These are phyloP conservation scores for Nepenthes alata DNA, from an alignment of 179 eudicot genomes.

Conservation along the genomic window DNA sequence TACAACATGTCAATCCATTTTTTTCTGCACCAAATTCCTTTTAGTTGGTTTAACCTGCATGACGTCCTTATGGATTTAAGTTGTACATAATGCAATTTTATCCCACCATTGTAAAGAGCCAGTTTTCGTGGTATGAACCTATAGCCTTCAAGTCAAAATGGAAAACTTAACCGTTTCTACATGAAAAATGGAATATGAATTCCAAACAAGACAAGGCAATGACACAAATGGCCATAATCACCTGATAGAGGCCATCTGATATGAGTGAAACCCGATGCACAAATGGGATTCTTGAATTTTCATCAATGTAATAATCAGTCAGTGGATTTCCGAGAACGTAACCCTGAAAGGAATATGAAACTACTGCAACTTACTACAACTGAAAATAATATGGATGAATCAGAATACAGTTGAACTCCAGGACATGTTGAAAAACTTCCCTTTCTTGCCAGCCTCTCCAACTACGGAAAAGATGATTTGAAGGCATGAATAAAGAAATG, in stretches of 20 bases:
- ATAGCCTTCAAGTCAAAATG: no score
- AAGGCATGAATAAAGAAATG: neutral
- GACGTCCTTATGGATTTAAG: no score
- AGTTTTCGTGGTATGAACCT: no score
- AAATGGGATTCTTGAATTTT: conserved; percentile 12
- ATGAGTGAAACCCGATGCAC: conserved; percentile 21
- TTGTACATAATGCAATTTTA: no score
- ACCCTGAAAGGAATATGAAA: conserved; percentile 9
- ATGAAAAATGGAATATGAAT: neutral
- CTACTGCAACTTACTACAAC: neutral
- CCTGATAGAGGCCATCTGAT: conserved; percentile 20
- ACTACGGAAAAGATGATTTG: neutral
- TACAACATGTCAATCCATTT: no score
- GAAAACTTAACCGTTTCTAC: neutral
- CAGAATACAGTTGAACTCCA: neutral
- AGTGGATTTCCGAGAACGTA: conserved; percentile 16
- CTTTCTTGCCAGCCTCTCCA: no score
- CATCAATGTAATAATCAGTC: conserved; percentile 10
- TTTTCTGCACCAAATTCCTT: no score
- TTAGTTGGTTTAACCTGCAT: no score
- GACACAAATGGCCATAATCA: neutral
- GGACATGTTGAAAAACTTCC: neutral
- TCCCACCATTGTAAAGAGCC: no score
- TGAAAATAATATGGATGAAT: neutral
- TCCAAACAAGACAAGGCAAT: neutral